Conservation (phyloP, 1,139 yeast genomes). For the Kodamaea alishanica region DNA sequence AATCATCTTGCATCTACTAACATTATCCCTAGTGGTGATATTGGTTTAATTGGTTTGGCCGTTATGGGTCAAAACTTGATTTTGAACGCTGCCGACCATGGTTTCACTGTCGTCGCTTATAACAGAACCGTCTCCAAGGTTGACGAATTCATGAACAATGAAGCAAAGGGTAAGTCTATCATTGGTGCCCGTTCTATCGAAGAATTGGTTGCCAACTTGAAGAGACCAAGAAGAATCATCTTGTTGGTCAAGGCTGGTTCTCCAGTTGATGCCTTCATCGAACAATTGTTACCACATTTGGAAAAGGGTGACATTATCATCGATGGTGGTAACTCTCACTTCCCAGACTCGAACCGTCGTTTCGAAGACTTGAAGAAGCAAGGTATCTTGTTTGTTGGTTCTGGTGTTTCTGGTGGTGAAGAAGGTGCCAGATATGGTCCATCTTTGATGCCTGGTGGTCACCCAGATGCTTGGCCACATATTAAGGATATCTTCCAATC, state of each 20-base stretch:
- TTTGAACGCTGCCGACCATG: constrained; percentile 97
- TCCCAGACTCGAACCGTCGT: constrained; percentile 98
- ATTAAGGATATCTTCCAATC: constrained; percentile 95
- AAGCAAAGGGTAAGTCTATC: constrained; percentile 90
- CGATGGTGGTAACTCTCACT: constrained; percentile 99
- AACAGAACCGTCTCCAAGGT: constrained; percentile 97
- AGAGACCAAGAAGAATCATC: constrained; percentile 95
- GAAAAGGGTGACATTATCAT: constrained; percentile 98
- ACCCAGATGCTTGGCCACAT: constrained; percentile 97
- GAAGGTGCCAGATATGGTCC: constrained; percentile 99
- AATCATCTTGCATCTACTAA: constrained; percentile 22
- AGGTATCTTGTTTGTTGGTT: constrained; percentile 93
- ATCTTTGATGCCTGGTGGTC: constrained; percentile 99
- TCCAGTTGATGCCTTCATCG: constrained; percentile 91
- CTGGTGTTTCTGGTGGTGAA: constrained; percentile 99
- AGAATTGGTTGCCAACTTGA: constrained; percentile 84
- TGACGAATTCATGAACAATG: constrained; percentile 86
- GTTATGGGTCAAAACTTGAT: constrained; percentile 99
- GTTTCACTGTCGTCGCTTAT: constrained; percentile 94
- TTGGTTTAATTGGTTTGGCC: constrained; percentile 99
- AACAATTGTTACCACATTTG: constrained; percentile 82
- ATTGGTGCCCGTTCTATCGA: constrained; percentile 92
- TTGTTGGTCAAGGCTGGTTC: constrained; percentile 94
- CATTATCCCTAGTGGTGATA: constrained; percentile 68
- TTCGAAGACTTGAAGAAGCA: constrained; percentile 80